Conservation (phyloP, 2,329 filamentous ascomycete genomes). For the Fusarium verrucosum region DNA sequence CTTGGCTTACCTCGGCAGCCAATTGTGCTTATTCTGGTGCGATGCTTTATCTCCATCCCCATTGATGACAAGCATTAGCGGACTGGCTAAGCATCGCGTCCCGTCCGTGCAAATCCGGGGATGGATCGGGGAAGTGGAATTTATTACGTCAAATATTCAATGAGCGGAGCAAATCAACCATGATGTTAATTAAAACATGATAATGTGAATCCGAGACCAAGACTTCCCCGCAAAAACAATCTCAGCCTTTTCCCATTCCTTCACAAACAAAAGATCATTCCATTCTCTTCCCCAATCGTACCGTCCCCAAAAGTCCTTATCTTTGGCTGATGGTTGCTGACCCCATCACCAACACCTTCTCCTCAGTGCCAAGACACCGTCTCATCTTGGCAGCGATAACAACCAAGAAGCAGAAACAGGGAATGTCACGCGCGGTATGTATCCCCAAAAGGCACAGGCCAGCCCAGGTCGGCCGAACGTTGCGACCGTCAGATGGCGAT, state of each 20-base stretch:
- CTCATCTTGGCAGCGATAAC: conserved; percentile 19
- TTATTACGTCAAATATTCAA: conserved; percentile 11
- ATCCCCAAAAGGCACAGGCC: too few species aligned
- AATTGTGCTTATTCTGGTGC: neutral
- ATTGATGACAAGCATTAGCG: too few species aligned
- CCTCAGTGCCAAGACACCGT: conserved; percentile 16
- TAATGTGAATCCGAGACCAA: neutral
- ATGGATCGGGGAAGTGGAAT: conserved; percentile 7
- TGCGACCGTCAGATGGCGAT: neutral
- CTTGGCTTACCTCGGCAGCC: neutral
- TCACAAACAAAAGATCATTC: conserved; percentile 14
- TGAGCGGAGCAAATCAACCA: neutral
- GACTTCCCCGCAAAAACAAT: neutral
- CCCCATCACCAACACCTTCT: neutral
- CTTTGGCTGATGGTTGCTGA: conserved; percentile 5
- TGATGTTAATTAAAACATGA: neutral
- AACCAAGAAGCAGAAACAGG: conserved; percentile 15
- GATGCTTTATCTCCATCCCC: neutral
- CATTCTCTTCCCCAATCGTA: neutral
- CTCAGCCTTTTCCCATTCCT: neutral
- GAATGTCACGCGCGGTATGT: conserved; percentile 14
- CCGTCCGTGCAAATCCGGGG: conserved; percentile 4
- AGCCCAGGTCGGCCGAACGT: conserved; percentile 14
- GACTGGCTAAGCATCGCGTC: too few species aligned
- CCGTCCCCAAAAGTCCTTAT: conserved; percentile 7